Percentiles rank a stretch among this genome's conserved stretches.
Evolutionary conservation across 2,329 filamentous ascomycete species (phyloP).

Genomic region (Hymenoscyphus fructigenus): DNA sequence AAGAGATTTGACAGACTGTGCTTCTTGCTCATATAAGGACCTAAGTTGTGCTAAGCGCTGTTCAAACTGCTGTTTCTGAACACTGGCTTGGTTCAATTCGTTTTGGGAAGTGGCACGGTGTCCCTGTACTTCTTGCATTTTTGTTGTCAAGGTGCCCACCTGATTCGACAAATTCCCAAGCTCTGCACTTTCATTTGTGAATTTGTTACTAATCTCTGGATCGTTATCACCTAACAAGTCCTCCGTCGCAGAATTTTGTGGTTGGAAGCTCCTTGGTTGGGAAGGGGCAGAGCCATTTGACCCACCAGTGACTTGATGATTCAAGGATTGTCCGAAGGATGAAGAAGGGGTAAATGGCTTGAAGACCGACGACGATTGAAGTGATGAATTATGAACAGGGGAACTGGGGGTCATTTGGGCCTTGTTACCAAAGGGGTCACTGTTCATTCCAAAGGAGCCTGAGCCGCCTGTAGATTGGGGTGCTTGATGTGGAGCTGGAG

Average conservation of each 20-base stretch:
- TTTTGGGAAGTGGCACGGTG: conserved; percentile 78
- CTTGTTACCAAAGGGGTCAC: conserved; percentile 43
- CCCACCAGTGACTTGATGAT: conserved; percentile 70
- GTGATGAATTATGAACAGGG: conserved; percentile 25
- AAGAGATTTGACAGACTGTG: conserved; percentile 77
- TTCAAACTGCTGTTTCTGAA: conserved; percentile 93
- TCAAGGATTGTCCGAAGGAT: conserved; percentile 82
- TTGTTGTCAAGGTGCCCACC: conserved; percentile 83
- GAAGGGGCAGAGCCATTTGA: conserved; percentile 40
- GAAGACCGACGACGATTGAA: conserved; percentile 50
- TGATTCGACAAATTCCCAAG: conserved; percentile 96
- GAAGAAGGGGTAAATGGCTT: conserved; percentile 93
- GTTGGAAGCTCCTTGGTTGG: conserved; percentile 40
- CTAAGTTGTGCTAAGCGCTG: conserved; percentile 82
- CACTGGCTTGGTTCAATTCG: conserved; percentile 75
- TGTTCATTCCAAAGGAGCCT: conserved; percentile 51
- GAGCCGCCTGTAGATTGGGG: conserved; percentile 75
- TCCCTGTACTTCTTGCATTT: conserved; percentile 89
- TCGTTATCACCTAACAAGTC: conserved; percentile 91
- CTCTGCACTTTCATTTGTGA: conserved; percentile 87
- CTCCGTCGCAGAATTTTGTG: conserved; percentile 58
- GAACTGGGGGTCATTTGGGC: conserved; percentile 31
- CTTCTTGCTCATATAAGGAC: conserved; percentile 88
- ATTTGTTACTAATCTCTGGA: conserved; percentile 80
- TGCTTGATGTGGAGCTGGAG: conserved; percentile 41